Evolutionary conservation across 2,329 filamentous ascomycete genomes (phyloP).

Genomic region (Microdochium bolleyi): DNA sequence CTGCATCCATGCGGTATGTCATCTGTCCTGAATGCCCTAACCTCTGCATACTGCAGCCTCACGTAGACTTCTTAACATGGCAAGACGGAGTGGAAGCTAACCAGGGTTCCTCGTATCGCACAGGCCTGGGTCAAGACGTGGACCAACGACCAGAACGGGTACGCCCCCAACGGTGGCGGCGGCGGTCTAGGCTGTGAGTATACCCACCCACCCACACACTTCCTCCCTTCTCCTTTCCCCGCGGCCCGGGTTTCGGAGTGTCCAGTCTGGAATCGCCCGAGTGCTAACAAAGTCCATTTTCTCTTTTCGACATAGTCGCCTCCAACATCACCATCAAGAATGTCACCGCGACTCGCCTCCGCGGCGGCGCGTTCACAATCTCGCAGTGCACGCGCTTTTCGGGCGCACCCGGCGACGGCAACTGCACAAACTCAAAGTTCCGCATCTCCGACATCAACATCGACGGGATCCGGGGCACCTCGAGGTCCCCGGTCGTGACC

Average conservation of each 20-base stretch:
- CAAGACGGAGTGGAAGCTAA: background rate
- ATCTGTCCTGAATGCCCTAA: background rate
- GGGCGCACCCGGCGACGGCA: slow-evolving; percentile 10
- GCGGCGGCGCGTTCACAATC: slow-evolving; percentile 11
- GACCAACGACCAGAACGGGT: slow-evolving; percentile 33
- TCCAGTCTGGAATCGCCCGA: background rate
- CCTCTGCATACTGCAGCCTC: too few relatives aligned
- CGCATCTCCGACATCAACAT: slow-evolving; percentile 10
- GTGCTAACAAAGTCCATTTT: background rate
- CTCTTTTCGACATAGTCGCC: background rate
- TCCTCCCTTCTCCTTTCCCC: slow-evolving; percentile 5
- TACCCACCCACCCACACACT: slow-evolving; percentile 6
- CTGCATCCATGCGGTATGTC: slow-evolving; percentile 24
- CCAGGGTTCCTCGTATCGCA: background rate
- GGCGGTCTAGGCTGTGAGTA: slow-evolving; percentile 33
- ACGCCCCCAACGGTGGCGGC: slow-evolving; percentile 39
- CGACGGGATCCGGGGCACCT: slow-evolving; percentile 5
- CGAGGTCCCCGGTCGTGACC: background rate
- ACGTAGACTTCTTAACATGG: too few relatives aligned
- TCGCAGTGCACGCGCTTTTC: slow-evolving; percentile 14
- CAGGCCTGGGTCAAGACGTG: slow-evolving; percentile 37
- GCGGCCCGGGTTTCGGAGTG: slow-evolving; percentile 17
- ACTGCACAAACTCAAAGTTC: slow-evolving; percentile 13
- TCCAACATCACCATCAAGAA: slow-evolving; percentile 1
- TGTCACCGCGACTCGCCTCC: slow-evolving; percentile 6